Evolutionary conservation across 2,329 filamentous ascomycete genomes (phyloP), one percentile per base, ranked within the genome.

Genomic region (Sphaerulina vaccinii): DNA sequence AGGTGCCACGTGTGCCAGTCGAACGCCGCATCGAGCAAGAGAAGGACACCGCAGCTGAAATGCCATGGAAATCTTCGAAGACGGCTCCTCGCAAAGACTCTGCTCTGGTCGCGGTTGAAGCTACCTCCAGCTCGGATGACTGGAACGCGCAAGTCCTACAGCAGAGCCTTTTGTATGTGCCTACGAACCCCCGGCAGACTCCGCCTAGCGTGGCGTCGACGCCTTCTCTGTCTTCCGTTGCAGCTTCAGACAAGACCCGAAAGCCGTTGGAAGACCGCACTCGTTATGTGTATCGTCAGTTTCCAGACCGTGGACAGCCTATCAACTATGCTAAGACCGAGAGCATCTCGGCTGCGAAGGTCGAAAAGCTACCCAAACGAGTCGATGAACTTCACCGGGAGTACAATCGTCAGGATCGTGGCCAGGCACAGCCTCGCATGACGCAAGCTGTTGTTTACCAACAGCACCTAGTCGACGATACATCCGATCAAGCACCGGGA

Each of bases 21-120:
- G 56, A 59, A 38, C 53, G 63, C 9, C 60, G 60, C 10, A 64
- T 67, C 27, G 60, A 58, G 39, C 16, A 48, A 8, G 51, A 59
- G 33, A 51, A 44, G n/a, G 61, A 62, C 39, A 32, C 39, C 7
- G 27, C 48, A 10, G 54, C 54, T 5, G 27, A 45, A 4, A 54
- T 52, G 41, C 53, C 53, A 5, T 60, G 60, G 59, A 38, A 49
- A 8, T 37, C 51, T 13, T 40, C 35, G n/a, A 27, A 48, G 23
- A 38, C 47, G 23, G 9, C 43, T 6, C 32, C 23, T 13, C 40
- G 48, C 18, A 52, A 27, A 27, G 53, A 55, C 35, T 52, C 56
- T 5, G 36, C 35, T 21, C 13, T 23, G 21, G 23, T 22, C 22
- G 15, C 23, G 27, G 15, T 40, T 16, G 23, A 19, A n/a, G n/a